Evolutionary conservation across 805 yeast species (phyloP), one percentile per base, ranked within the genome.

Genomic region (Maudiozyma turicensis): DNA sequence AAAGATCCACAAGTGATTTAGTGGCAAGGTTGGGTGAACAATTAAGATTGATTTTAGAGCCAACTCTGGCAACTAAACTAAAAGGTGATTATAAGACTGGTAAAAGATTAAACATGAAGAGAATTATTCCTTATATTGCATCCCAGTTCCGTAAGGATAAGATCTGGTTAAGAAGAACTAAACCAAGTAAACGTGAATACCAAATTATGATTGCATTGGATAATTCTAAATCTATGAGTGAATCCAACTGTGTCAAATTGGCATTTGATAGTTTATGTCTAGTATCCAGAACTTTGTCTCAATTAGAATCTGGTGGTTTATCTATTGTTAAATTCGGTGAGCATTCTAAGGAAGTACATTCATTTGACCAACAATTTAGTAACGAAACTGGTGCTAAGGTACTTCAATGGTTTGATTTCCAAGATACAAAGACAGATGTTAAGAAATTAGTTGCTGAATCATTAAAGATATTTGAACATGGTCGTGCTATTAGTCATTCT

Each of bases 201-300:
- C 99, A 93, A 71, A 86, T 93, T 53, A 86, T 95, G 96, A 85
- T 93, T 55, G 90, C 99, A 0, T 85, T 93, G 44, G 99, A 93
- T 71, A 96, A 93, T 64, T 93, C 99, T 32, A 89, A 87, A 66
- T 91, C 98, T 1, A 93, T 93, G 99, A 81, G 90, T 50, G 98
- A 91, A 66, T 84, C 96, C 28, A 81, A 84, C 55, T 82, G 95
- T 37, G 91, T 88, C 14, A 88, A 86, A 55, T 74, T 93, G 51
- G 98, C 99, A 0, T 89, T 89, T 77, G 91, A 93, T 60, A 84
- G 95, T 63, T 86, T 93, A 60, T 91, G 97, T 7, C 74, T 93
- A 42, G 98, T 93, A 2, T 82, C 96, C 3, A 90, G 88, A 65
- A 96, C 99, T 0, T 75, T 93, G 53, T 85, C 96, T 0, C 96